phyloP scores from a whole-genome alignment of 768 basidiomycete species.

The Saitozyma sp. region DNA sequence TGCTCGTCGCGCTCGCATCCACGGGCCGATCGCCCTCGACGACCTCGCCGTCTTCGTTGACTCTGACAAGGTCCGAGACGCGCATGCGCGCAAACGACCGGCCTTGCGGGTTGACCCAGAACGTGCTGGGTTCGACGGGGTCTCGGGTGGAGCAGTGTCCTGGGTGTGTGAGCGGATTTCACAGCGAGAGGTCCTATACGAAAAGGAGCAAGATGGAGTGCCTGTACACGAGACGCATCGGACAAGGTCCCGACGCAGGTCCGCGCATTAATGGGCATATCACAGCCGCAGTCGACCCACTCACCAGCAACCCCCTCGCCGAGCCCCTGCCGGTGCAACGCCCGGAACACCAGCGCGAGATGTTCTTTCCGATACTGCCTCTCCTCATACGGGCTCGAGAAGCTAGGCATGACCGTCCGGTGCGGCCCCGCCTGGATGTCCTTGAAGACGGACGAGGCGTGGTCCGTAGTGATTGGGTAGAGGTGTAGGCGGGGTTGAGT shows the following conservation, averaged over 20 bases:
- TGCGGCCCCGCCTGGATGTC: slow-evolving; percentile 29
- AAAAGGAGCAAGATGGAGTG: too few relatives aligned
- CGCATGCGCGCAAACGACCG: slow-evolving; percentile 32
- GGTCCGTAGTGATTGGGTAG: slow-evolving; percentile 25
- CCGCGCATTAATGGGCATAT: background rate
- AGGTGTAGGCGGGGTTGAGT: background rate
- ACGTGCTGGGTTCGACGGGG: slow-evolving; percentile 36
- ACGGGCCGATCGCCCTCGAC: slow-evolving; percentile 29
- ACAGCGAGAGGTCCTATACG: too few relatives aligned
- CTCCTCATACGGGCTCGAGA: slow-evolving; percentile 24
- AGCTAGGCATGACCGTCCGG: slow-evolving; percentile 27
- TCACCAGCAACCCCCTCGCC: slow-evolving; percentile 35
- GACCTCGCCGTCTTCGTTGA: slow-evolving; percentile 17
- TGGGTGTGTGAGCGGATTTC: background rate
- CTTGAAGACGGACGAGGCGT: slow-evolving; percentile 21
- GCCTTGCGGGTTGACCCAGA: slow-evolving; percentile 40
- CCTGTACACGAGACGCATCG: too few relatives aligned
- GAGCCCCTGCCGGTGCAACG: slow-evolving; percentile 26
- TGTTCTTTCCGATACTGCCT: slow-evolving; percentile 35
- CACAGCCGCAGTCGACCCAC: background rate
- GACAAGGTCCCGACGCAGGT: background rate
- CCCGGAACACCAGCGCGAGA: slow-evolving; percentile 27
- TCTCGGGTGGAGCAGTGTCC: slow-evolving; percentile 36
- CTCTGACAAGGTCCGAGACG: slow-evolving; percentile 29
- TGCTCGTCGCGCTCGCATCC: slow-evolving; percentile 33